Evolutionary conservation across 768 basidiomycete species (phyloP).

Genomic region (Royoungia palumana): DNA sequence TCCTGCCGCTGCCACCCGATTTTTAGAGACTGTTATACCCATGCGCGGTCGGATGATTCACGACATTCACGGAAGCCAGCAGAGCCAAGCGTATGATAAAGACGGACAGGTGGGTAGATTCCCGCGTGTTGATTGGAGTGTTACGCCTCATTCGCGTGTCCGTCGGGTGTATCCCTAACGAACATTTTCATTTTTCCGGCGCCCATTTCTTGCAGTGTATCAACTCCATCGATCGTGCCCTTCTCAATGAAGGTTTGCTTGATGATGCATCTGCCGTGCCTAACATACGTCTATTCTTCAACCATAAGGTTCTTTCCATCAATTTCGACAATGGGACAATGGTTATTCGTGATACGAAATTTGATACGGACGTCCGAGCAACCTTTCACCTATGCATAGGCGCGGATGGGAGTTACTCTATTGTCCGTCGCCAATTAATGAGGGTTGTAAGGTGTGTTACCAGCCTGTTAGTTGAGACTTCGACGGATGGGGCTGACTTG

Average conservation of each 20-base stretch:
- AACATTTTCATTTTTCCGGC: constrained; percentile 21
- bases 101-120: constrained; percentile 71
- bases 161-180: constrained; percentile 20
- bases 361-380: constrained; percentile 42
- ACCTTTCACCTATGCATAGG: constrained; percentile 83
- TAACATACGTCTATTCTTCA: constrained; percentile 71
- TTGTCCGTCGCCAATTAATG: constrained; percentile 94
- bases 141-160: constrained; percentile 19
- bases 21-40: constrained; percentile 79
- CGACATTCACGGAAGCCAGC: constrained; percentile 60
- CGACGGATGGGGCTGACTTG: constrained; percentile 12
- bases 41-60: constrained; percentile 98
- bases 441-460: constrained; percentile 75
- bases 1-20: constrained; percentile 60
- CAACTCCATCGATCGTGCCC: constrained; percentile 86
- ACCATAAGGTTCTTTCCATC: constrained; percentile 72
- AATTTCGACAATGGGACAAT: constrained; percentile 70
- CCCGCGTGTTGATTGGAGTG: constrained; percentile 7
- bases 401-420: constrained; percentile 91
- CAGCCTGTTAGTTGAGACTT: constrained; percentile 5
- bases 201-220: constrained; percentile 62
- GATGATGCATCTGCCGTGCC: constrained; percentile 62
- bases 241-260: constrained; percentile 84
- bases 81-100: constrained; percentile 86
- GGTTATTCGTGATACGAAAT: constrained; percentile 45